phyloP scores from a whole-genome alignment of 108 stramenopile species.

The Asterionellopsis glacialis region DNA sequence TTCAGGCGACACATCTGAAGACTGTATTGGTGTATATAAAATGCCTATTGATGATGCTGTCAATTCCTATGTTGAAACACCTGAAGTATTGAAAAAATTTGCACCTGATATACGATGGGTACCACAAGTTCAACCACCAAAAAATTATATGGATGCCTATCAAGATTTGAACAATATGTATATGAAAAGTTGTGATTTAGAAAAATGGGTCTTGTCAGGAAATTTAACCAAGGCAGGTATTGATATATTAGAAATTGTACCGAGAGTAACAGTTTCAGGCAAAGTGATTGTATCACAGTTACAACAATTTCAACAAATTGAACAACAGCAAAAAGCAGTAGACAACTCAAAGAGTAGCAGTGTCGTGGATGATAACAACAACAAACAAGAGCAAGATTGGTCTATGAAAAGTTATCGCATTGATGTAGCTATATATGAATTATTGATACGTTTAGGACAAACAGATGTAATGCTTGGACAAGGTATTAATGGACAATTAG shows the following conservation, averaged over 20 bases:
- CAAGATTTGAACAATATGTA: slow-evolving; percentile 31
- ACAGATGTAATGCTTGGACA: slow-evolving; percentile 72
- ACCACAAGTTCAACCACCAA: slow-evolving; percentile 45
- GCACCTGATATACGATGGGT: slow-evolving; percentile 73
- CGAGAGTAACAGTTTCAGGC: slow-evolving; percentile 38
- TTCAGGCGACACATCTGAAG: slow-evolving; percentile 50
- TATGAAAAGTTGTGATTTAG: slow-evolving; percentile 18
- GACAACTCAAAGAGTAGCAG: neutral
- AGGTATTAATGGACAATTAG: slow-evolving; percentile 63
- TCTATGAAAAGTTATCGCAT: slow-evolving; percentile 48
- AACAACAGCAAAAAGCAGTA: slow-evolving; percentile 15
- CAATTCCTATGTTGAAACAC: slow-evolving; percentile 43
- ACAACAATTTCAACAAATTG: slow-evolving; percentile 15
- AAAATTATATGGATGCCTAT: slow-evolving; percentile 28
- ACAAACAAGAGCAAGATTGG: slow-evolving; percentile 8
- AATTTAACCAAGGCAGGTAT: slow-evolving; percentile 53
- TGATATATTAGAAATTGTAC: slow-evolving; percentile 53
- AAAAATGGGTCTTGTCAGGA: slow-evolving; percentile 51
- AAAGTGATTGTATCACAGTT: slow-evolving; percentile 23
- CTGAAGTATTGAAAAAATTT: slow-evolving; percentile 45
- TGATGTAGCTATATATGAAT: slow-evolving; percentile 41
- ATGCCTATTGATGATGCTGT: slow-evolving; percentile 62
- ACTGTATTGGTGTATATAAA: slow-evolving; percentile 84
- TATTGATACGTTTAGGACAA: slow-evolving; percentile 40
- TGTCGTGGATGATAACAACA: no score